Evolutionary conservation across 2,329 filamentous ascomycete species (phyloP), one percentile per base, ranked within the genome.

Genomic region (Whalleya microplaca): DNA sequence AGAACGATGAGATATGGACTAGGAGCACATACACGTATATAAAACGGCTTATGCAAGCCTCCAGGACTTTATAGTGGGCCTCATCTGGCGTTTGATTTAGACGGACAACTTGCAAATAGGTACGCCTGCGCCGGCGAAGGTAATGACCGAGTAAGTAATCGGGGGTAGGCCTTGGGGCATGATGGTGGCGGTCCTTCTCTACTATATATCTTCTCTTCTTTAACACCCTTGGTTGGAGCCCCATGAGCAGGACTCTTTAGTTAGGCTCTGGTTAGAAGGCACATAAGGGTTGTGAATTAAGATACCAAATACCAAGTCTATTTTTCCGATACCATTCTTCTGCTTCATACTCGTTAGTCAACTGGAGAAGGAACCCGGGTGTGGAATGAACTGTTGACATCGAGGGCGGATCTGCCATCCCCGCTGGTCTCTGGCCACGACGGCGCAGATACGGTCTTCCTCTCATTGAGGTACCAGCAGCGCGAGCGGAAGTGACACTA

Each of bases 241-340:
- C 14, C 45, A 14, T 21, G 29, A 32, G 19, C 19, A 21, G 45
- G 45, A 40, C 29, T 48, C 43, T 27, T 27, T 20, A 9, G 23
- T 29, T 46, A 16, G 10, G 44, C 23, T 32, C 21, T 14, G 20
- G 29, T 46, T 18, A 46, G 21, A 14, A 18, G 23, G 23, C 21
- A 29, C 21, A 46, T 29, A 46, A 18, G 20, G 44, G 5, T 18
- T 32, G 12, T 29, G 27, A 18, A 21, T 40, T 18, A 23, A 48
- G 45, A 48, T 48, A 48, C 45, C 45, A 48, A 48, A 48, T 48
- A 29, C 27, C 45, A 41, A 37, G 29, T 20, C 19, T 37, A 16
- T 47, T 16, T 46, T 27, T 46, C 21, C 37, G n/a, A 6, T 19
- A n/a, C 29, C 29, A 21, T 47, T 19, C 14, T 19, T 23, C 23